These are phyloP conservation scores for Phalaenopsis aphrodite DNA, from an alignment of 106 monocot genomes.

Conservation along the genomic window DNA sequence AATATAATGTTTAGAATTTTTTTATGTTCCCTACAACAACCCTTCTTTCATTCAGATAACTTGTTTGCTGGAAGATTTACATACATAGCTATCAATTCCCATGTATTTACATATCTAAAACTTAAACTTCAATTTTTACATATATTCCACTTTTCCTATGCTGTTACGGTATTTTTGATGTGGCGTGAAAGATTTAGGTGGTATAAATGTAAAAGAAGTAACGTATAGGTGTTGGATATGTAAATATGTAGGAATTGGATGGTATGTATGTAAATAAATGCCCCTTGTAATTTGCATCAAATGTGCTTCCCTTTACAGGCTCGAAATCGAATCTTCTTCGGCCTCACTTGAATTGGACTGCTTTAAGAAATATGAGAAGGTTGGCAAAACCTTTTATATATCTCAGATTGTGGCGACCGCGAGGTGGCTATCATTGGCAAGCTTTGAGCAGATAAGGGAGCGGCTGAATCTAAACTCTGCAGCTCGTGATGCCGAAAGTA, in stretches of 20 bases:
- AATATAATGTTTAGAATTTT: neutral
- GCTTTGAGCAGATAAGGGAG: constrained; percentile 36
- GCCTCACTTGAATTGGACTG: constrained; percentile 65
- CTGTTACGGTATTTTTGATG: no score
- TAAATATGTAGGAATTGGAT: no score
- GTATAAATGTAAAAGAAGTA: no score
- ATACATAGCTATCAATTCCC: no score
- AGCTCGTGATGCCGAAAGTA: neutral
- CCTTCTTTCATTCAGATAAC: neutral
- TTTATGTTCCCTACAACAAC: neutral
- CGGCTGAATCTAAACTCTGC: constrained; percentile 22
- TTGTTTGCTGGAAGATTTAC: no score
- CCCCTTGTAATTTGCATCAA: no score
- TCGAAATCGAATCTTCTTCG: constrained; percentile 28
- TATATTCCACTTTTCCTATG: no score
- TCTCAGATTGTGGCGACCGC: constrained; percentile 72
- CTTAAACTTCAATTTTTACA: no score
- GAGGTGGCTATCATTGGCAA: constrained; percentile 70
- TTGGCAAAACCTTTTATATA: constrained; percentile 79
- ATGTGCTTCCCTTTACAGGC: constrained; percentile 16
- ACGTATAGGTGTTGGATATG: no score
- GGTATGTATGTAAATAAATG: no score
- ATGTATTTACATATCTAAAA: no score
- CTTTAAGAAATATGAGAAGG: constrained; percentile 68
- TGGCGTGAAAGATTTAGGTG: no score